Evolutionary conservation across 768 basidiomycete genomes (phyloP).

Genomic region (Amanita pallidorosea): DNA sequence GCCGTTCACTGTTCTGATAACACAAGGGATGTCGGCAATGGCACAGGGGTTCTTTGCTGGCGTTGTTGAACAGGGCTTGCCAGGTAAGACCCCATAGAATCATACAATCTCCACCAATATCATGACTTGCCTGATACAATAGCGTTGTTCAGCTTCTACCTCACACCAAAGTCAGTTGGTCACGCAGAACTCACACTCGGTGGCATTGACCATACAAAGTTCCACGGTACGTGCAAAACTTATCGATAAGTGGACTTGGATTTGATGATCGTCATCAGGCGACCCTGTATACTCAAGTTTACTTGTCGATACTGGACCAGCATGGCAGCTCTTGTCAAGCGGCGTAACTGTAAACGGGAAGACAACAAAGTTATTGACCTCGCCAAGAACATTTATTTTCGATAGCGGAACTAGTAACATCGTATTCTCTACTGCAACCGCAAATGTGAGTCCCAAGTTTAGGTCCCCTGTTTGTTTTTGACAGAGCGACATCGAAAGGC

Average conservation of each 20-base stretch:
- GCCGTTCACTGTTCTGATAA: neutral
- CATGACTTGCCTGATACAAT: conserved; percentile 2
- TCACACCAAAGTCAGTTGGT: conserved; percentile 37
- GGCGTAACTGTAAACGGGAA: conserved; percentile 24
- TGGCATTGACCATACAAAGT: conserved; percentile 42
- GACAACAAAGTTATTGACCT: conserved; percentile 30
- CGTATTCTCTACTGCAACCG: conserved; percentile 20
- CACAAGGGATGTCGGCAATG: neutral
- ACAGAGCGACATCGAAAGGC: conserved; percentile 12
- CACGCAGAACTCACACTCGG: conserved; percentile 35
- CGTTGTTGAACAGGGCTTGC: conserved; percentile 36
- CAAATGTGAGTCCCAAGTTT: conserved; percentile 20
- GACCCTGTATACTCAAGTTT: conserved; percentile 31
- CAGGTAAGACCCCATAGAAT: conserved; percentile 22
- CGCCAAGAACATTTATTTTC: conserved; percentile 36
- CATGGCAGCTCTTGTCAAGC: conserved; percentile 36
- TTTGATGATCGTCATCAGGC: conserved; percentile 18
- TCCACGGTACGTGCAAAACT: neutral
- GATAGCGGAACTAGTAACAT: conserved; percentile 52
- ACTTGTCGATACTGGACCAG: conserved; percentile 14
- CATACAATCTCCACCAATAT: neutral
- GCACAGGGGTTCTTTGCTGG: conserved; percentile 37
- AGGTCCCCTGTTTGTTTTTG: neutral
- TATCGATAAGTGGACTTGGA: conserved; percentile 11
- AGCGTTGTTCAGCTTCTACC: conserved; percentile 42